phyloP scores from a whole-genome alignment of 495 filamentous ascomycete species.

The Parmelia sp. region DNA sequence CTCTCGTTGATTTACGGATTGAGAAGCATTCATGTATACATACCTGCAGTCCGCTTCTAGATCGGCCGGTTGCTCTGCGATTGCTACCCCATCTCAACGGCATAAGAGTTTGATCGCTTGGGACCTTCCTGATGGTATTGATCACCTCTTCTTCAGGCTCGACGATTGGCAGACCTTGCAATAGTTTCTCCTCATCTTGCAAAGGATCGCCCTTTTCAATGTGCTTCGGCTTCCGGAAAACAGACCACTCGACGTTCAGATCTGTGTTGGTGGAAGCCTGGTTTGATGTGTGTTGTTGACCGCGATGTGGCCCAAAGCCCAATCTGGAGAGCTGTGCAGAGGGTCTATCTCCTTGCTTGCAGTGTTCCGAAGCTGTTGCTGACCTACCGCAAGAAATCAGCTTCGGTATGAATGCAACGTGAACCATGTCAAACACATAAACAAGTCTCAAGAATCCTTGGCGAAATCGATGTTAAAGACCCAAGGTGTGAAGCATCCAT shows the following conservation, averaged over 20 bases:
- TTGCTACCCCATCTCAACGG: slow-evolving; percentile 19
- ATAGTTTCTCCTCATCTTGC: slow-evolving; percentile 15
- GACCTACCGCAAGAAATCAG: background rate
- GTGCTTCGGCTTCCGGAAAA: background rate
- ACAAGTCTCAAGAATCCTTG: background rate
- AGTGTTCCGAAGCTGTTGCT: background rate
- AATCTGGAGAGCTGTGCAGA: background rate
- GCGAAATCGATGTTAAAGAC: background rate
- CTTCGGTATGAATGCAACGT: background rate
- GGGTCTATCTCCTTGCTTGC: slow-evolving; percentile 2
- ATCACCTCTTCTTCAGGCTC: background rate
- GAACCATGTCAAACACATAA: background rate
- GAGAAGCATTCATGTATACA: background rate
- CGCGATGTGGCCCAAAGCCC: background rate
- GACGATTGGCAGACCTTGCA: slow-evolving; percentile 14
- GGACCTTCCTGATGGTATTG: slow-evolving; percentile 17
- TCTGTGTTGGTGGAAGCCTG: background rate
- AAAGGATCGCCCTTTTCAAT: slow-evolving; percentile 15
- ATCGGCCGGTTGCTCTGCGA: slow-evolving; percentile 14
- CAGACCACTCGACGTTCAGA: background rate
- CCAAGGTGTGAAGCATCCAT: background rate
- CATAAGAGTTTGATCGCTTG: slow-evolving; percentile 18
- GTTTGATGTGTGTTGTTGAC: background rate
- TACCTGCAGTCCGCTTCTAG: slow-evolving; percentile 17
- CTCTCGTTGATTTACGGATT: background rate